These are phyloP conservation scores for Apiospora arundinis DNA, from an alignment of 2,329 filamentous ascomycete genomes.

Conservation along the genomic window DNA sequence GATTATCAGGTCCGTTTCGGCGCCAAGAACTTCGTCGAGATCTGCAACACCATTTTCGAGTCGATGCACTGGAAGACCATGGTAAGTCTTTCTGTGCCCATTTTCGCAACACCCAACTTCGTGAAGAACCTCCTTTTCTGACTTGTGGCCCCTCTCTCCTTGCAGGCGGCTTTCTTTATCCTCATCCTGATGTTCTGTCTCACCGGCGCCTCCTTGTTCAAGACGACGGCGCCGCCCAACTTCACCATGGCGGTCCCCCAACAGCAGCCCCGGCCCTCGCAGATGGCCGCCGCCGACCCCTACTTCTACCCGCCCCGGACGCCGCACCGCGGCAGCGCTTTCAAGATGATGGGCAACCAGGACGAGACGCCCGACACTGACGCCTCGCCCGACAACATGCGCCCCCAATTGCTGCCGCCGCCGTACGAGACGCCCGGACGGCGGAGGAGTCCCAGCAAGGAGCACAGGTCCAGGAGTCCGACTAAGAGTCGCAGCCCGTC, in stretches of 20 bases:
- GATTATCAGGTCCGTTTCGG: slow-evolving; percentile 82
- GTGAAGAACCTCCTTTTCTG: slow-evolving; percentile 22
- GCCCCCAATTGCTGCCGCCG: slow-evolving; percentile 44
- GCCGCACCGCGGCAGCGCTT: slow-evolving; percentile 33
- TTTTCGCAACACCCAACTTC: background rate
- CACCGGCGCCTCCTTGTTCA: slow-evolving; percentile 40
- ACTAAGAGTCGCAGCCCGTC: slow-evolving; percentile 51
- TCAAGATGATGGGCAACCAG: slow-evolving; percentile 30
- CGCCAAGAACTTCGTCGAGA: slow-evolving; percentile 86
- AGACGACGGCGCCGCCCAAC: slow-evolving; percentile 30
- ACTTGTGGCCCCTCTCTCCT: slow-evolving; percentile 8
- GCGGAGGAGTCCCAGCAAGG: slow-evolving; percentile 57
- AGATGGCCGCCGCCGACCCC: slow-evolving; percentile 24
- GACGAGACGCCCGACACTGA: slow-evolving; percentile 55
- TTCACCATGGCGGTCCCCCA: slow-evolving; percentile 30
- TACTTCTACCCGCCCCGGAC: slow-evolving; percentile 39
- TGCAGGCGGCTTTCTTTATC: slow-evolving; percentile 35
- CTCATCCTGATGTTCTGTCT: slow-evolving; percentile 38
- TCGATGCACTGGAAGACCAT: slow-evolving; percentile 83
- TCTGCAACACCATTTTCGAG: slow-evolving; percentile 93
- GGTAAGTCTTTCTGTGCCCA: slow-evolving; percentile 45
- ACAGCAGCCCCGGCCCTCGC: slow-evolving; percentile 27
- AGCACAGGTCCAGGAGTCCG: slow-evolving; percentile 46
- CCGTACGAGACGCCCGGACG: slow-evolving; percentile 49
- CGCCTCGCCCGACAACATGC: slow-evolving; percentile 51